Conservation (phyloP, 2,329 filamentous ascomycete genomes). For the Xylaria sp. region DNA sequence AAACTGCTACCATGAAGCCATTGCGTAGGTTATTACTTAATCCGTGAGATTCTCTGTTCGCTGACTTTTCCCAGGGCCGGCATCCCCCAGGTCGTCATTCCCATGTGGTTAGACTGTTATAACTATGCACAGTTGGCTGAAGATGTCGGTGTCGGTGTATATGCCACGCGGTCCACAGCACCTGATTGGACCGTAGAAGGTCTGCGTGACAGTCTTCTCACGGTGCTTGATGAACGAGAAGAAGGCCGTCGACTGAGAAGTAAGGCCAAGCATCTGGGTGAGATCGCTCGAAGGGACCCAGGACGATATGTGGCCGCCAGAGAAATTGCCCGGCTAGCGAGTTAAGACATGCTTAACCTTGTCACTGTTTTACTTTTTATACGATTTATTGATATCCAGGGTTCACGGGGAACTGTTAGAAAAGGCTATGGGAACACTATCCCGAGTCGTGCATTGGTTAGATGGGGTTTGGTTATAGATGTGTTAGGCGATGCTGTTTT, state of each 20-base stretch:
- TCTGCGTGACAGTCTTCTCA: conserved; percentile 30
- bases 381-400: not conserved
- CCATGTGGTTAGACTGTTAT: conserved; percentile 37
- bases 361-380: not conserved
- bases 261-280: conserved; percentile 27
- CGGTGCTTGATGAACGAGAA: conserved; percentile 19
- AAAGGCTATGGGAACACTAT: not conserved
- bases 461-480: not conserved
- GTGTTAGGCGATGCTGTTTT: not conserved
- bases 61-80: conserved; percentile 29
- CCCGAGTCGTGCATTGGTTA: not conserved
- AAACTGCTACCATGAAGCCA: conserved; percentile 40
- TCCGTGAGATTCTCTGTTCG: not conserved
- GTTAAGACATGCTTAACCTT: conserved; percentile 13
- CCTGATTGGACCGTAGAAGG: conserved; percentile 29
- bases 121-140: conserved; percentile 35
- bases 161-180: conserved; percentile 24
- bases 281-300: conserved; percentile 23
- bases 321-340: conserved; percentile 33
- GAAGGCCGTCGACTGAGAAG: not conserved
- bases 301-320: conserved; percentile 33
- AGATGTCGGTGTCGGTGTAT: conserved; percentile 28
- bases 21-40: conserved; percentile 24
- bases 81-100: conserved; percentile 33
- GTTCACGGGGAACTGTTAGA: not conserved